Evolutionary conservation across 345 rosid species (phyloP), one percentile per base, ranked within the genome.

Genomic region (Salix udensis): DNA sequence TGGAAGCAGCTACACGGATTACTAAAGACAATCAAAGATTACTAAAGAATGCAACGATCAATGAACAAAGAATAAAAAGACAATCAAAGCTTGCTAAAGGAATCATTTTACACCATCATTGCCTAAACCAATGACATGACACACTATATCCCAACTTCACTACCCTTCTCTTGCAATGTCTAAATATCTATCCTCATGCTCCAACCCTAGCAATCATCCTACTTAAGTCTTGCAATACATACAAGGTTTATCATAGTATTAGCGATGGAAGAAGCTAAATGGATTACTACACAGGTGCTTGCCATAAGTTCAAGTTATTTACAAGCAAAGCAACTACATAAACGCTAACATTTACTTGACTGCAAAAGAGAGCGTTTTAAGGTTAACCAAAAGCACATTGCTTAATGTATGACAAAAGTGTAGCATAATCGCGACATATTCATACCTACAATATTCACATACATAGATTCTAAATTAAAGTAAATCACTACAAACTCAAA

Each of bases 371-470:
- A 40, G 11, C 14, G 13, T 24, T 6, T 50, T 4, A 67, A 36
- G 61, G 66, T 71, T 55, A 76, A 74, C 34, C 60, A 67, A 79
- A 65, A 80, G 79, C 80, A 77, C 65, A 78, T 78, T 85, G 73
- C 76, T 82, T 65, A 48, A 68, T 71, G 73, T 76, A 78, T 60
- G 66, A 81, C 70, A 53, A 36, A 78, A 78, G 83, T 81, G 68
- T 76, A 78, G 83, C 78, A 80, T 75, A 81, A 77, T 78, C 87
- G 72, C 72, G 76, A 73, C 81, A 85, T 77, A 52, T 77, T 80
- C 82, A 78, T 78, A 76, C 81, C 90, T 87, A 87, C 83, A 81
- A 80, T 87, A 88, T 88, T 84, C 91, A 88, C 92, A 88, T 80
- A 79, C 64, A 73, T 72, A 74, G 74, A 79, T 77, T 76, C 60